These are phyloP conservation scores for Tetracladium maxilliforme DNA, from an alignment of 2,329 filamentous ascomycete genomes.

Conservation along the genomic window DNA sequence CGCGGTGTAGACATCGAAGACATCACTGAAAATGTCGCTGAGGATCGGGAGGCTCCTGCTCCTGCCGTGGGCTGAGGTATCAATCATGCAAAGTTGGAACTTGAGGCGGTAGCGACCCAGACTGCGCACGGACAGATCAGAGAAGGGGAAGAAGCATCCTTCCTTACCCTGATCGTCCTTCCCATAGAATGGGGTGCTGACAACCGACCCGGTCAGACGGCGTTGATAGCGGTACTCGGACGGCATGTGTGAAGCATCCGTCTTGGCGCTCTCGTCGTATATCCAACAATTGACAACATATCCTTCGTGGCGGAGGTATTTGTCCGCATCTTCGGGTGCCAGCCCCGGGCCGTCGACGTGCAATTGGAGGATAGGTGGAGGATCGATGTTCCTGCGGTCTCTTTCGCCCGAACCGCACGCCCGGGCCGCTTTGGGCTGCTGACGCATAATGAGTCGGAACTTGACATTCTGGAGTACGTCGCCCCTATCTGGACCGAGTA, in stretches of 20 bases:
- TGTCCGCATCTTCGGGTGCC: constrained; percentile 34
- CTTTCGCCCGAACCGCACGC: constrained; percentile 75
- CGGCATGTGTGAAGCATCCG: constrained; percentile 55
- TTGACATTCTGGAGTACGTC: too few species aligned
- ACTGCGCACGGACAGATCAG: constrained; percentile 66
- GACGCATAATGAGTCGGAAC: constrained; percentile 42
- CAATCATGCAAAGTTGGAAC: constrained; percentile 60
- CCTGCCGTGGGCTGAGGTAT: too few species aligned
- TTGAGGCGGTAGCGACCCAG: constrained; percentile 62
- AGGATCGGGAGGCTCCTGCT: constrained; percentile 33
- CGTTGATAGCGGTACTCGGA: constrained; percentile 55
- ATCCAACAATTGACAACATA: constrained; percentile 67
- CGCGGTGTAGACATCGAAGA: constrained; percentile 70
- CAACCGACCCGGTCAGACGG: constrained; percentile 65
- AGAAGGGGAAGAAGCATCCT: constrained; percentile 77
- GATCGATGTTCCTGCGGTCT: constrained; percentile 70
- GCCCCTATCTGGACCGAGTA: too few species aligned
- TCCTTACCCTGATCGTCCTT: constrained; percentile 58
- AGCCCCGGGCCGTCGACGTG: constrained; percentile 41
- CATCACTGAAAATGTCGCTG: constrained; percentile 46
- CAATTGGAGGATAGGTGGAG: constrained; percentile 69
- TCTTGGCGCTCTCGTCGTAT: constrained; percentile 51
- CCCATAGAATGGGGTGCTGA: constrained; percentile 63
- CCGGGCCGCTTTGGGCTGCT: constrained; percentile 64
- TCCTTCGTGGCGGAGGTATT: constrained; percentile 42